Conservation (phyloP, 805 yeast genomes). For the Starmerella sp. region DNA sequence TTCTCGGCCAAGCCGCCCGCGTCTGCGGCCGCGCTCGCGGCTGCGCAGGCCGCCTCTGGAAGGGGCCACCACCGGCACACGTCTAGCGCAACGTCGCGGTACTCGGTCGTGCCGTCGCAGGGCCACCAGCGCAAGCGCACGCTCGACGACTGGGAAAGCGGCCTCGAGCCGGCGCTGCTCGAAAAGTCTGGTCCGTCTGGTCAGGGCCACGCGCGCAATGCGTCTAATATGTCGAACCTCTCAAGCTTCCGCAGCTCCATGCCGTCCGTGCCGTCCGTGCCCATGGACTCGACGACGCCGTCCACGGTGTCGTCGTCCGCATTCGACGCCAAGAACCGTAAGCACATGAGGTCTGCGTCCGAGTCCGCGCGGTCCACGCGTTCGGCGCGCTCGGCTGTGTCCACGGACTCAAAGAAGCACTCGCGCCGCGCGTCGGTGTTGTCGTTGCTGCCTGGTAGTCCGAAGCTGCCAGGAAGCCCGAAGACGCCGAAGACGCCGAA, state of each 20-base stretch:
- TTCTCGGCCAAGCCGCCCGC: conserved; percentile 5
- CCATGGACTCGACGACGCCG: not conserved
- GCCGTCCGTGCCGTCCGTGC: not conserved
- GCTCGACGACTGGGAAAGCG: conserved; percentile 12
- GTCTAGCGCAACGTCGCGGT: conserved; percentile 15
- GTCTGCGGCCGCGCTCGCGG: conserved; percentile 8
- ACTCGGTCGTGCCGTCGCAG: conserved; percentile 6
- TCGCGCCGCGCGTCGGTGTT: conserved; percentile 15
- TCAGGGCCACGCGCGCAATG: conserved; percentile 3
- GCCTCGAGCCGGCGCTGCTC: conserved; percentile 4
- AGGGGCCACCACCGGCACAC: conserved; percentile 15
- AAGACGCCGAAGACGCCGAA: conserved; percentile 25
- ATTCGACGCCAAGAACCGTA: not conserved
- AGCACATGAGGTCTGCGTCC: not conserved
- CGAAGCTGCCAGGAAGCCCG: conserved; percentile 12
- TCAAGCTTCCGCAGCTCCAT: conserved; percentile 5
- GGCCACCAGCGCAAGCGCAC: conserved; percentile 12
- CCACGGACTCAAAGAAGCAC: conserved; percentile 17
- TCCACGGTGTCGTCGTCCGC: not conserved
- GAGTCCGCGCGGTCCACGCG: conserved; percentile 2
- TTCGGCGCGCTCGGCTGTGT: not conserved
- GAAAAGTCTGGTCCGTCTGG: not conserved
- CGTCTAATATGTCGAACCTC: not conserved
- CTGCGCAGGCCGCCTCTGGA: conserved; percentile 11
- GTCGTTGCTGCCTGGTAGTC: conserved; percentile 11